These are phyloP conservation scores for Malbranchea cinnamomea DNA, from an alignment of 2,329 filamentous ascomycete genomes.

Conservation along the genomic window DNA sequence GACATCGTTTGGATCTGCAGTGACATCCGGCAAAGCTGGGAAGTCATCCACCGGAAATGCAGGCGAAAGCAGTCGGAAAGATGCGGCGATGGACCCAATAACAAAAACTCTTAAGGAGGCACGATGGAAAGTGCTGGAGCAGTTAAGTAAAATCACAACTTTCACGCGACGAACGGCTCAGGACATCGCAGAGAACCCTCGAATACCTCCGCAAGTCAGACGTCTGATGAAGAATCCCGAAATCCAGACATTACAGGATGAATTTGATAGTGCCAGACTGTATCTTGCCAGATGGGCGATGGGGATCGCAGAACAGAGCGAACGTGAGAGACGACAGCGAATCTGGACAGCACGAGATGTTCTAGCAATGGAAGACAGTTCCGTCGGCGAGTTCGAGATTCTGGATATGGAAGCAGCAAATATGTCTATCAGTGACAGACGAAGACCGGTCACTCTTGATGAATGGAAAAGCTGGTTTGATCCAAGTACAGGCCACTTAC, in stretches of 20 bases:
- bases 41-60: slow-evolving; percentile 10
- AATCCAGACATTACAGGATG: slow-evolving; percentile 86
- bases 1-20: slow-evolving; percentile 51
- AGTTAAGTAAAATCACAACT: slow-evolving; percentile 92
- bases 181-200: slow-evolving; percentile 80
- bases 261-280: slow-evolving; percentile 89
- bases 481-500: slow-evolving; percentile 52
- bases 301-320: slow-evolving; percentile 95
- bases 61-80: slow-evolving; percentile 25
- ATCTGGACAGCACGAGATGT: slow-evolving; percentile 92
- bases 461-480: slow-evolving; percentile 95
- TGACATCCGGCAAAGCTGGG: slow-evolving; percentile 26
- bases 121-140: slow-evolving; percentile 90
- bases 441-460: slow-evolving; percentile 60
- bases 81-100: slow-evolving; percentile 79
- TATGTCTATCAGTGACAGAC: slow-evolving; percentile 59
- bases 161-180: slow-evolving; percentile 87
- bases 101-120: slow-evolving; percentile 90
- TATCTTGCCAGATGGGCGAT: slow-evolving; percentile 97
- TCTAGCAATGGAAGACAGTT: slow-evolving; percentile 83
- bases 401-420: slow-evolving; percentile 62
- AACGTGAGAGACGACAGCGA: slow-evolving; percentile 66
- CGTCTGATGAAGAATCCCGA: slow-evolving; percentile 79
- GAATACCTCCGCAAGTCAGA: slow-evolving; percentile 74
- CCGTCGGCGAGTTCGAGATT: slow-evolving; percentile 90